These are phyloP conservation scores for Candida sanyiensis DNA, from an alignment of 805 yeast species.

Conservation along the genomic window DNA sequence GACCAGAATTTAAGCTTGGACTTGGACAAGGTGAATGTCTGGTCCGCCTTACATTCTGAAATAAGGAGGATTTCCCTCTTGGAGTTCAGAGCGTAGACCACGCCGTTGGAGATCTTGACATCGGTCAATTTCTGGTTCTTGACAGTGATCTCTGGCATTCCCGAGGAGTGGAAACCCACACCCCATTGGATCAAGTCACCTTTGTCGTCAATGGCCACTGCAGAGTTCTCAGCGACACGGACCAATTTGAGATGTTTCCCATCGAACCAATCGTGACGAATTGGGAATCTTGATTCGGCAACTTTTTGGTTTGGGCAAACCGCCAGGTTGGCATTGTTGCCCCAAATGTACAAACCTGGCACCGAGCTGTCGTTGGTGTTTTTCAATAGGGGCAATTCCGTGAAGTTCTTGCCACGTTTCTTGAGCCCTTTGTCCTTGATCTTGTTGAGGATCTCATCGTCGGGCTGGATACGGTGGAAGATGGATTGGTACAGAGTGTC, in stretches of 20 bases:
- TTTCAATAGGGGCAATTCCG: constrained; percentile 26
- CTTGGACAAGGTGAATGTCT: constrained; percentile 2
- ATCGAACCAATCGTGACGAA: constrained; percentile 60
- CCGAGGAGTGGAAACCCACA: constrained; percentile 30
- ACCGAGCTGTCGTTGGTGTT: constrained; percentile 33
- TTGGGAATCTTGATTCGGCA: constrained; percentile 44
- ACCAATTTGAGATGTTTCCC: constrained; percentile 52
- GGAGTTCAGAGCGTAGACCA: constrained; percentile 41
- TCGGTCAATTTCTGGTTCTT: constrained; percentile 40
- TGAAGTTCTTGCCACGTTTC: constrained; percentile 20
- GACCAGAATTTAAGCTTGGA: constrained; percentile 10
- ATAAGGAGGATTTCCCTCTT: constrained; percentile 31
- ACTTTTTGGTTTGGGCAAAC: constrained; percentile 25
- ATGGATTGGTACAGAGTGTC: constrained; percentile 1
- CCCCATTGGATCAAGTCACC: constrained; percentile 80
- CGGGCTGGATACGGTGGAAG: constrained; percentile 20
- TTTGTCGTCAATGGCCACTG: constrained; percentile 50
- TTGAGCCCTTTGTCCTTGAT: constrained; percentile 20
- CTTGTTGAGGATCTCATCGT: constrained; percentile 28
- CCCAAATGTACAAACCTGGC: constrained; percentile 64
- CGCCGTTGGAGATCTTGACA: constrained; percentile 49
- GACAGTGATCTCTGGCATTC: constrained; percentile 33
- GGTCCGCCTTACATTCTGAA: constrained; percentile 24
- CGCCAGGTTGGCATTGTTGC: constrained; percentile 41
- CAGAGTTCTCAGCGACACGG: constrained; percentile 39